Conservation (phyloP, 371 early-diverging fungal species). For the Mucor plumbeus region DNA sequence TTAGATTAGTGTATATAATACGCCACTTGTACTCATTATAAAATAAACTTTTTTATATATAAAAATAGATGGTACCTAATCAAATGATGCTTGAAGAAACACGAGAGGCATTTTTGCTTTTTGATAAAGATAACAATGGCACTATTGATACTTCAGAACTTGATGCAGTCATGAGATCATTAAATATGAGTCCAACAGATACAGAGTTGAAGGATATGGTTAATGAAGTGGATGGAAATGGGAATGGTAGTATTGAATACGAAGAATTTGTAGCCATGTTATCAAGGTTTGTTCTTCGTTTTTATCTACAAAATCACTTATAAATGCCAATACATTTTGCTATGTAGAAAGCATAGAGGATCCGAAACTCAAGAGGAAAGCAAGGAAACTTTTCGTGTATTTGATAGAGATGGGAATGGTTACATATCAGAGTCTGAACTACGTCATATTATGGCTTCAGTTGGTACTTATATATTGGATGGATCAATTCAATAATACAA, state of each 20-base stretch:
- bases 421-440: constrained; percentile 79
- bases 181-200: constrained; percentile 73
- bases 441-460: constrained; percentile 58
- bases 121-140: constrained; percentile 51
- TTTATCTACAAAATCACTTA: not conserved
- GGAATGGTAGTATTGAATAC: constrained; percentile 92
- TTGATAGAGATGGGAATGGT: constrained; percentile 46
- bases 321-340: constrained; percentile 19
- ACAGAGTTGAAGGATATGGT: constrained; percentile 79
- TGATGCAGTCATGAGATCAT: constrained; percentile 37
- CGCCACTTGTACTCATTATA: not conserved
- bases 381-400: constrained; percentile 30
- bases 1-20: not conserved
- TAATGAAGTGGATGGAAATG: constrained; percentile 90
- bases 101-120: constrained; percentile 36
- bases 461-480: not conserved
- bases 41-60: not conserved
- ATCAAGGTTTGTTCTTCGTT: constrained; percentile 67
- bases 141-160: constrained; percentile 42
- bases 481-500: too few species aligned
- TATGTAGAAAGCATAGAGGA: not conserved
- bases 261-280: constrained; percentile 90
- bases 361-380: constrained; percentile 26
- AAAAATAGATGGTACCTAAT: constrained; percentile 5
- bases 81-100: constrained; percentile 16